Base-by-base conservation (phyloP, 768 basidiomycete species). In the Suillus spraguei region DNA sequence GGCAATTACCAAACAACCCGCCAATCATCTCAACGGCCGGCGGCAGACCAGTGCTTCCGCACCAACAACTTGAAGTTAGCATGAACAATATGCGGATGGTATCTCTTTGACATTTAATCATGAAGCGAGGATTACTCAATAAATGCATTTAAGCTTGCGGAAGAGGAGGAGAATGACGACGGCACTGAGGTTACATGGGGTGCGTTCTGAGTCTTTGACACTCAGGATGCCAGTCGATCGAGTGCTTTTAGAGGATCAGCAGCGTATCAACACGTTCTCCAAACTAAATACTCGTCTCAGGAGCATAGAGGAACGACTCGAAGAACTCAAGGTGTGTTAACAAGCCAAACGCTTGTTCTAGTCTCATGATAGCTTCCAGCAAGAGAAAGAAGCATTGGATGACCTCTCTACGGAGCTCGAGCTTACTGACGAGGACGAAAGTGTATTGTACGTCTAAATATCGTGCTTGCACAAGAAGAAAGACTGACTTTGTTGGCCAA, bases 381-480 rank as follows among this genome's bases (percentile, higher is more conserved):
- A 92, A 84, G 95, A 97, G 78, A 96, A 96, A 77, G 96, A 97
- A 69, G 91, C 94, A 3, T 85, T 97, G 16, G 94, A 97, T 64
- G 96, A 98, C 73, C 83, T 97, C 36, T 78, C 87, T 2, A 91
- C 85, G 52, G 96, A 97, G 70, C 84, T 98, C 28, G 95, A 97
- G 71, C 85, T 98, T 11, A 87, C 89, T 1, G 94, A 97, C 65
- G 94, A 96, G 68, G 90, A 92, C 63, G 84, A 92, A 62, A 80
- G 81, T 1, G 87, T 97, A 5, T 71, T 95, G 92, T 95, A 68
- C 62, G 90, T 74, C 16, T 16, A 42, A 39, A 64, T 9, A 35
- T 17, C 24, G 36, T 59, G 20, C 38, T 33, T n/a, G 52, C 42
- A 32, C 52, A 64, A 33, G 60, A n/a, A 59, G 16, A 38, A 28